Conservation (phyloP, 164 flowering plant species). For the Brasenia schreberi region DNA sequence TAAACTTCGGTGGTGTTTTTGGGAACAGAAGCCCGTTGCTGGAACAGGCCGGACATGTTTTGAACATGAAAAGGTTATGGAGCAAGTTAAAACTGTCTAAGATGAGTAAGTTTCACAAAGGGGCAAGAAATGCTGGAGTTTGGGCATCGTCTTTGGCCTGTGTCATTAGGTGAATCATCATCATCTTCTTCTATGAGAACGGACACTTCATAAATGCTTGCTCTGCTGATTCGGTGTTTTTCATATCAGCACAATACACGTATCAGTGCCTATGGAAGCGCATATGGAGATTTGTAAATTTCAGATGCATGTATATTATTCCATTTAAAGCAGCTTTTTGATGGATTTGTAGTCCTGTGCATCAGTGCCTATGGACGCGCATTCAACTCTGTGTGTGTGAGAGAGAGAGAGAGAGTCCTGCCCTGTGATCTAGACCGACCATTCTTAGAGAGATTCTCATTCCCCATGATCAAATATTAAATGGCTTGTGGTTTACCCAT, state of each 20-base stretch:
- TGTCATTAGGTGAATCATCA: slow-evolving; percentile 60
- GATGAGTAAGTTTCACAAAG: slow-evolving; percentile 52
- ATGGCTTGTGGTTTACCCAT: no score
- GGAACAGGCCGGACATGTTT: slow-evolving; percentile 36
- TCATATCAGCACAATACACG: no score
- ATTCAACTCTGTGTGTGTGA: no score
- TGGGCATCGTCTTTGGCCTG: slow-evolving; percentile 94
- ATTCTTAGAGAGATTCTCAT: no score
- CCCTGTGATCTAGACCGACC: no score
- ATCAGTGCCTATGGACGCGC: no score
- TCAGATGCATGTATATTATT: neutral
- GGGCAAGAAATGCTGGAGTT: slow-evolving; percentile 66
- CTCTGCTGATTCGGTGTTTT: neutral
- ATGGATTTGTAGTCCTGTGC: neutral
- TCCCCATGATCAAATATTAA: no score
- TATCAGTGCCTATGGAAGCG: no score
- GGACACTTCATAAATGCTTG: neutral
- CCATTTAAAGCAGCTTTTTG: neutral
- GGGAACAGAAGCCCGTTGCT: slow-evolving; percentile 65
- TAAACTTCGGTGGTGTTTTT: slow-evolving; percentile 48
- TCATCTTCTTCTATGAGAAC: slow-evolving; percentile 8
- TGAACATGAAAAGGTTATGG: slow-evolving; percentile 63
- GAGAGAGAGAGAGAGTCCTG: no score
- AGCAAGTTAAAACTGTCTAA: slow-evolving; percentile 47
- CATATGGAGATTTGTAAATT: neutral